Conservation (phyloP, 208 protist species). For the Trichomonas gallinae region DNA sequence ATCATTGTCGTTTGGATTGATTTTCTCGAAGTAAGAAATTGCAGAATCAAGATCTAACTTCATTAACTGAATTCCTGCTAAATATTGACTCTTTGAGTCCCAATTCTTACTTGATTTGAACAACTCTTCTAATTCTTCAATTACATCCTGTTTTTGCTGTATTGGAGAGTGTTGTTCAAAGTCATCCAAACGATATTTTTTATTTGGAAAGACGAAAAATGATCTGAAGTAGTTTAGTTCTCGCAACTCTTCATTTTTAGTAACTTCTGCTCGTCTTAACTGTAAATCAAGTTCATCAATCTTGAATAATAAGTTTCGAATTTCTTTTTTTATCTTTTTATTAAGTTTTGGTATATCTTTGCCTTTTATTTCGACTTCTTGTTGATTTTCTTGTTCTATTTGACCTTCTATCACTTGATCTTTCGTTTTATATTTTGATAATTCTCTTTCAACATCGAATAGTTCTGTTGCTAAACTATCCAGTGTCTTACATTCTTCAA, state of each 20-base stretch:
- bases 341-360: not conserved
- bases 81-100: not conserved
- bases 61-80: not conserved
- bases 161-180: not conserved
- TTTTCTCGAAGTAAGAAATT: not conserved
- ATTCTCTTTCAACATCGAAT: not conserved
- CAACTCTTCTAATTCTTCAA: not conserved
- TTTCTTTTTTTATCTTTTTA: not conserved
- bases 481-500: not conserved
- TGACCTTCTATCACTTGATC: not conserved
- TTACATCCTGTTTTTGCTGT: not conserved
- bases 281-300: not conserved
- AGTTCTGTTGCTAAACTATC: not conserved
- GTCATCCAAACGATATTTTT: not conserved
- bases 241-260: not conserved
- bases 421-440: not conserved
- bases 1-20: not conserved
- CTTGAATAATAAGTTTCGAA: not conserved
- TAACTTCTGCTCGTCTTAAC: not conserved
- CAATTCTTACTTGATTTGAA: not conserved
- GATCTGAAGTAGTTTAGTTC: not conserved
- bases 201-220: not conserved
- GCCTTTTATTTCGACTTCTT: not conserved
- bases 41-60: not conserved
- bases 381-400: not conserved